Base-by-base conservation (phyloP, 768 basidiomycete genomes). In the Rhizopogon vulgaris region DNA sequence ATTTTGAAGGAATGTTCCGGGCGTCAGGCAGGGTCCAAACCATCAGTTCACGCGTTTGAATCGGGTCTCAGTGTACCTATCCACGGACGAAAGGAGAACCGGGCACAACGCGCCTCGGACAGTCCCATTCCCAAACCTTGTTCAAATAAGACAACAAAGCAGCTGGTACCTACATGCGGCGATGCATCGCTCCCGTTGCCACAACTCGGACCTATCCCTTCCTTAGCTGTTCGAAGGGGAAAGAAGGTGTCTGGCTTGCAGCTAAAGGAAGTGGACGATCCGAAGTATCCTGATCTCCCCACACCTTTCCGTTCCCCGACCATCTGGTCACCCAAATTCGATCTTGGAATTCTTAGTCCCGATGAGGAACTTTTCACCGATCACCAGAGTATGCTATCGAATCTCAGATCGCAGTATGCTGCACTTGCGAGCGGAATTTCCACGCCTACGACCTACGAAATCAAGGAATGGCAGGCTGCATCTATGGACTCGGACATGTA, bases 231-330 rank as follows among this genome's bases (percentile, higher is more conserved):
- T 38, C 75, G 72, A 14, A 68, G 74, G 32, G 74, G 74, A 39
- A 64, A 66, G 60, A 61, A 65, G 34, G 53, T 67, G 3, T 69
- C 64, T 18, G 43, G 57, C 17, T 55, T 74, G 37, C 67, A 50
- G 50, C 51, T 56, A 51, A 68, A 51, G 41, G 54, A 41, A 15
- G 56, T 58, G 40, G 52, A 61, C 42, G 53, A 54, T 14, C 14
- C 58, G 54, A 55, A 64, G 6, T 76, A 76, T 51, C 74, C 75
- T 18, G 69, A 68, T 48, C 71, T 76, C 12, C 75, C 74, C 6
- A 72, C 69, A 14, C 70, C 74, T 6, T 76, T 76, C 60, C 63
- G 68, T 12, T 71, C 73, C 3, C 63, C 70, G 0, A 57, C 64
- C 6, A 49, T 60, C 18, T 66, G 67, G 56, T 66, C 63, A 5